phyloP scores from a whole-genome alignment of 257 asterid genomes.

The Striga asiatica region DNA sequence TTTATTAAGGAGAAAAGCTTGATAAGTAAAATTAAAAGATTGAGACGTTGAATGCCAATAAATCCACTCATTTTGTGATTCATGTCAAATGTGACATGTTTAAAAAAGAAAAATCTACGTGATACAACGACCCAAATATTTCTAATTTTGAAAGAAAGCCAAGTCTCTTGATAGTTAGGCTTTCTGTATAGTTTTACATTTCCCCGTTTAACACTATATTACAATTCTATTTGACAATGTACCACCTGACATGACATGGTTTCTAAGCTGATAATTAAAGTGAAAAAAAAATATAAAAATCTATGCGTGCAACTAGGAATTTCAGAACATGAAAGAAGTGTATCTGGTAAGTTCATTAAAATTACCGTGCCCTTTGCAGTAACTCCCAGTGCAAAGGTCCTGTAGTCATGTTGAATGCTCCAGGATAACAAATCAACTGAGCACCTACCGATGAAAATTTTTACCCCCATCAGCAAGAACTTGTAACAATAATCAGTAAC shows the following conservation, averaged over 20 bases:
- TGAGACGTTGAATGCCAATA: background rate
- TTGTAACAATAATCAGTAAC: background rate
- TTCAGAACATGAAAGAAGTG: background rate
- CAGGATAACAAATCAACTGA: slow-evolving; percentile 90
- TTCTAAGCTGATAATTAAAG: background rate
- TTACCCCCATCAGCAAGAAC: slow-evolving; percentile 13
- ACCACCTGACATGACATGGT: background rate
- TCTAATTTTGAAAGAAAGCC: background rate
- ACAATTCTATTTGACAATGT: background rate
- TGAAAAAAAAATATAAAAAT: too few relatives aligned
- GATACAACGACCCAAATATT: background rate
- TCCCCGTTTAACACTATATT: too few relatives aligned
- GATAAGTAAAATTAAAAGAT: slow-evolving; percentile 9
- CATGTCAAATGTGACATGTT: background rate
- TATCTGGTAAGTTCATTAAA: background rate
- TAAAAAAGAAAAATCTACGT: too few relatives aligned
- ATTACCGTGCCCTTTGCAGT: slow-evolving; percentile 79
- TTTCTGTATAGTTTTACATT: background rate
- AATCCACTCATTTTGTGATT: background rate
- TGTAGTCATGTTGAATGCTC: slow-evolving; percentile 93
- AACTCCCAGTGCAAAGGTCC: slow-evolving; percentile 98
- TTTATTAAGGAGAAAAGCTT: background rate
- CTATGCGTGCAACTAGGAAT: background rate
- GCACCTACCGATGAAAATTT: slow-evolving; percentile 41
- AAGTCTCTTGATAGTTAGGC: background rate